These are phyloP conservation scores for Hevea brasiliensis DNA, from an alignment of 345 rosid species.

Conservation along the genomic window DNA sequence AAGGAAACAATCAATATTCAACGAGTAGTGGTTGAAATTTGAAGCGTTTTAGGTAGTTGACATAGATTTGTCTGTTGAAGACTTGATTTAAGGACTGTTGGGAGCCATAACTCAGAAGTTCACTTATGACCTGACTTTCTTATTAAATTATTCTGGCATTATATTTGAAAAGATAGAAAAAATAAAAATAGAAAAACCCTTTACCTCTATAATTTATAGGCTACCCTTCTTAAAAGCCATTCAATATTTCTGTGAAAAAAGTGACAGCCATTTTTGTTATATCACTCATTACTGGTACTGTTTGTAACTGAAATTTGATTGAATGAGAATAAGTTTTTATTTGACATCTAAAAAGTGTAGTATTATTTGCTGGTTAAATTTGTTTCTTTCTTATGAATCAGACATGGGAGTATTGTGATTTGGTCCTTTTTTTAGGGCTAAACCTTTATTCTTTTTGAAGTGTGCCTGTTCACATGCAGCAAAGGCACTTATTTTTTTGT, in stretches of 20 bases:
- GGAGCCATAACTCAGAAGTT: not conserved
- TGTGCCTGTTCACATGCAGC: not conserved
- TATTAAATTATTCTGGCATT: not conserved
- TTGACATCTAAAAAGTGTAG: not conserved
- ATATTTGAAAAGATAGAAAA: not conserved
- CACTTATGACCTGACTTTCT: not conserved
- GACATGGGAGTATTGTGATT: not conserved
- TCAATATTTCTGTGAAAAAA: not conserved
- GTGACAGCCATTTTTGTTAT: too few relatives aligned
- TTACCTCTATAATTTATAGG: not conserved
- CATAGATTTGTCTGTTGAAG: not conserved
- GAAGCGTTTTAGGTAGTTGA: not conserved
- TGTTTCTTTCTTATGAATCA: not conserved
- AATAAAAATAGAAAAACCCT: not conserved
- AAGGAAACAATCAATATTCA: not conserved
- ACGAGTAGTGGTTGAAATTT: not conserved
- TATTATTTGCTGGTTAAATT: not conserved
- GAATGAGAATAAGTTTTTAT: not conserved
- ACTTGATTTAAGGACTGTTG: not conserved
- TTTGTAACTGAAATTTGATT: not conserved
- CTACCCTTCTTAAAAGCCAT: too few relatives aligned
- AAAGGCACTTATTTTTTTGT: conserved; percentile 6
- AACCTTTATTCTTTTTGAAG: not conserved
- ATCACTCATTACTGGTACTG: not conserved
- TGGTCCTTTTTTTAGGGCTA: not conserved